phyloP scores from a whole-genome alignment of 805 yeast genomes.

The Barnettozyma sucrosica region DNA sequence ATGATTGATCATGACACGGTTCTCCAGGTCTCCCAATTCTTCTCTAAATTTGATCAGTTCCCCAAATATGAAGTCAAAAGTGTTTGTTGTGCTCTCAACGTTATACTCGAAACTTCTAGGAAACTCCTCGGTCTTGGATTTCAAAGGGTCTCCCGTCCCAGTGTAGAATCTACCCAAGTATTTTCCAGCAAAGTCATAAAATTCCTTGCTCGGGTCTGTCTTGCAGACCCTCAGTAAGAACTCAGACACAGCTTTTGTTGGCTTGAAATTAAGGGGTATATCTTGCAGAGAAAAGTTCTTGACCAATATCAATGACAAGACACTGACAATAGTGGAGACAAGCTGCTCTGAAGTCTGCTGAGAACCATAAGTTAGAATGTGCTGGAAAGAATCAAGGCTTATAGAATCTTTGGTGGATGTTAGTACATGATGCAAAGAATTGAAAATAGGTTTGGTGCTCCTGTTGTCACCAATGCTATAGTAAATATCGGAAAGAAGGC shows the following conservation, averaged over 20 bases:
- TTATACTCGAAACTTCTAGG: slow-evolving; percentile 7
- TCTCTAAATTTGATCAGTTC: slow-evolving; percentile 21
- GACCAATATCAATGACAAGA: slow-evolving; percentile 12
- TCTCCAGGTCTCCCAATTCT: slow-evolving; percentile 14
- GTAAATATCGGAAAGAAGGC: slow-evolving; percentile 1
- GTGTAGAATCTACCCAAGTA: slow-evolving; percentile 21
- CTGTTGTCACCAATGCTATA: background rate
- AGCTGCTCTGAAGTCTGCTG: slow-evolving; percentile 1
- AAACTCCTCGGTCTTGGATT: slow-evolving; percentile 6
- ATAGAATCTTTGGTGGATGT: slow-evolving; percentile 2
- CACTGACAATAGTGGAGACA: slow-evolving; percentile 5
- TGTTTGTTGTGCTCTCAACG: slow-evolving; percentile 19
- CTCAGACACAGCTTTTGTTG: slow-evolving; percentile 13
- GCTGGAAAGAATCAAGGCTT: slow-evolving; percentile 7
- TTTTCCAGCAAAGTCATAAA: slow-evolving; percentile 14
- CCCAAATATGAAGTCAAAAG: slow-evolving; percentile 27
- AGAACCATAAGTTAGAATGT: slow-evolving; percentile 9
- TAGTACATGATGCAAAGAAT: slow-evolving; percentile 10
- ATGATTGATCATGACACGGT: slow-evolving; percentile 31
- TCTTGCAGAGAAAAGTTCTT: slow-evolving; percentile 5
- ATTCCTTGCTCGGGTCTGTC: background rate
- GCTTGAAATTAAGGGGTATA: slow-evolving; percentile 8
- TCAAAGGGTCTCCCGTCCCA: slow-evolving; percentile 16
- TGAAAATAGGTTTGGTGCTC: slow-evolving; percentile 15
- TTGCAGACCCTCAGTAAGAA: slow-evolving; percentile 7